Evolutionary conservation across 2,329 filamentous ascomycete species (phyloP), one percentile per base, ranked within the genome.

Genomic region (Aspergillus ustus): DNA sequence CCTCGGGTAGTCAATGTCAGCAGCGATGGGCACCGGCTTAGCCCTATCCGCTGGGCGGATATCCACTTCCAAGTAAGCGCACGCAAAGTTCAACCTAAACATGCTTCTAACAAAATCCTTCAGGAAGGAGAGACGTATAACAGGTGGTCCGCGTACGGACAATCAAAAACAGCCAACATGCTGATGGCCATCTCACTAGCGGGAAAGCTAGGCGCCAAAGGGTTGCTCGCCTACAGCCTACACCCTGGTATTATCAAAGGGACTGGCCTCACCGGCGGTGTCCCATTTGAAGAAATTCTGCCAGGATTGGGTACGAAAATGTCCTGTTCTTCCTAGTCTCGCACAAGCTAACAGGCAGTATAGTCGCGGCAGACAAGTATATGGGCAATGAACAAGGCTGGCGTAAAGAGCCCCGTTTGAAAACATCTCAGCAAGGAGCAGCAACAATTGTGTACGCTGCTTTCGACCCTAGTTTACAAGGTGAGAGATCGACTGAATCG

Each of bases 131-230:
- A 69, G n/a, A 67, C 61, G 0, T 74, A 75, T 51, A 62, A 73
- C 43, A 70, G 67, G 29, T 79, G 77, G 67, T 65, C 66, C 8
- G 75, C 75, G 3, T 83, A 83, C 67, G 79, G 77, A 4, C 79
- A 82, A 59, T 70, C 72, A 46, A 84, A 84, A 72, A 79, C 78
- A 3, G 81, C 80, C 20, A 81, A 81, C 57, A 76, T 83, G 51
- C 66, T 83, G 40, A 79, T 79, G 63, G 72, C 78, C 2, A 64
- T 79, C 1, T 75, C 71, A 1, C 70, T 82, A 29, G 78, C 76
- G 31, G 52, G 57, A 29, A 68, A 69, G 25, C 57, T 73, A 8
- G 63, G 63, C 2, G 31, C 63, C 15, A 71, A 70, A 40, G 64
- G 62, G 7, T 55, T 75, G 2, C 51, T 64, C 17, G 63, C 70